Evolutionary conservation across 2,329 filamentous ascomycete species (phyloP).

Genomic region (Plectosphaerella sp.): DNA sequence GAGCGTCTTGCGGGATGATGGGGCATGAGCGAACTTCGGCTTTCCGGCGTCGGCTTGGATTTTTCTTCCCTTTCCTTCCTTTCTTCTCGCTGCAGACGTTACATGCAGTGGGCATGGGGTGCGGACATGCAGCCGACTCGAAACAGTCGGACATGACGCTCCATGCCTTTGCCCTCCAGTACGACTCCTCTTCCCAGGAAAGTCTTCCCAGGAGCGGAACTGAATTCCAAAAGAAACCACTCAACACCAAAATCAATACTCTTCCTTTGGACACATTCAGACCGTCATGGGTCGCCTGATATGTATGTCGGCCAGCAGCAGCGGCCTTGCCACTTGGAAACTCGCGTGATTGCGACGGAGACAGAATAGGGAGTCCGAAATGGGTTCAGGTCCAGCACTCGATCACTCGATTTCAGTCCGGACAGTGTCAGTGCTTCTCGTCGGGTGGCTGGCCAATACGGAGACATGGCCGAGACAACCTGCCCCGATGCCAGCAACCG

Average conservation of each 20-base stretch:
- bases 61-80: not conserved
- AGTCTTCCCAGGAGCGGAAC: not conserved
- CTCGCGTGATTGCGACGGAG: not conserved
- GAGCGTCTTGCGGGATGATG: conserved; percentile 26
- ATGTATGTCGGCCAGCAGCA: too few relatives aligned
- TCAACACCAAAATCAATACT: not conserved
- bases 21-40: conserved; percentile 3
- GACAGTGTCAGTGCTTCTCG: too few relatives aligned
- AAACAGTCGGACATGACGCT: conserved; percentile 9
- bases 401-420: too few relatives aligned
- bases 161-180: conserved; percentile 3
- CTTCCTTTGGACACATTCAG: not conserved
- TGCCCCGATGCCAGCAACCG: too few relatives aligned
- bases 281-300: not conserved
- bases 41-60: not conserved
- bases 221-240: not conserved
- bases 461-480: too few relatives aligned
- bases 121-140: conserved; percentile 4
- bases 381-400: too few relatives aligned
- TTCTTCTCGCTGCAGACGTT: not conserved
- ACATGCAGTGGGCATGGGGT: not conserved
- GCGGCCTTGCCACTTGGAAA: too few relatives aligned
- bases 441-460: too few relatives aligned
- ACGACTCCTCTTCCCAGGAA: not conserved
- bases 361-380: too few relatives aligned